Conservation (phyloP, 257 asterid species). For the Misopates orontium region DNA sequence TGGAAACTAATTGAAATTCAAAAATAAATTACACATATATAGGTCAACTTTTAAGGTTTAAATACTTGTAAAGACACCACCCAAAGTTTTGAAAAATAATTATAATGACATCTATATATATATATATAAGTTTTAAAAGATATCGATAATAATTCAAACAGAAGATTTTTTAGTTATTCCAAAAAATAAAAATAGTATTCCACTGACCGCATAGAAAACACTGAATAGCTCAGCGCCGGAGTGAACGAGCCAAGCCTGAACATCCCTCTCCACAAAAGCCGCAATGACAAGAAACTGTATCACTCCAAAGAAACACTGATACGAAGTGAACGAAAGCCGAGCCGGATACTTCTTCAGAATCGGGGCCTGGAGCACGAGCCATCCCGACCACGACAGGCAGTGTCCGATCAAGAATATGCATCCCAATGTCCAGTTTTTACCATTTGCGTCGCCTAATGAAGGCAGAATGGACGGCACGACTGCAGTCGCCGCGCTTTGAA, state of each 20-base stretch:
- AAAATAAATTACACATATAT: too few relatives aligned
- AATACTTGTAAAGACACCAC: too few relatives aligned
- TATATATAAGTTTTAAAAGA: too few relatives aligned
- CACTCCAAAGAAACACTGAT: constrained; percentile 87
- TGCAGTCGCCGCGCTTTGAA: constrained; percentile 27
- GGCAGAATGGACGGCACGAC: constrained; percentile 23
- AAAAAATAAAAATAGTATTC: too few relatives aligned
- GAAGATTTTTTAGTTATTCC: too few relatives aligned
- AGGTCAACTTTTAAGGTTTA: too few relatives aligned
- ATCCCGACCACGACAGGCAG: constrained; percentile 92
- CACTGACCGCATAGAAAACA: constrained; percentile 87
- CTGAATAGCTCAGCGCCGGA: constrained; percentile 88
- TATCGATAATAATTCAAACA: too few relatives aligned
- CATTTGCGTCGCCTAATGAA: constrained; percentile 60
- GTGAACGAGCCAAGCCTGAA: constrained; percentile 87
- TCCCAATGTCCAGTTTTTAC: constrained; percentile 89
- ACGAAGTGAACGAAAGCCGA: constrained; percentile 84
- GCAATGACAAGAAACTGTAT: constrained; percentile 83
- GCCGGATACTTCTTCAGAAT: constrained; percentile 87
- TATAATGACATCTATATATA: too few relatives aligned
- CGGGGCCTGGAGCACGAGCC: constrained; percentile 95
- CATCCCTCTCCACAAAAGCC: constrained; percentile 73
- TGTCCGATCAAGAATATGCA: constrained; percentile 90
- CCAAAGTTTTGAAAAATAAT: too few relatives aligned
- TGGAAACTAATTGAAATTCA: too few relatives aligned